Evolutionary conservation across 768 basidiomycete species (phyloP).

Genomic region (Suillus placidus): DNA sequence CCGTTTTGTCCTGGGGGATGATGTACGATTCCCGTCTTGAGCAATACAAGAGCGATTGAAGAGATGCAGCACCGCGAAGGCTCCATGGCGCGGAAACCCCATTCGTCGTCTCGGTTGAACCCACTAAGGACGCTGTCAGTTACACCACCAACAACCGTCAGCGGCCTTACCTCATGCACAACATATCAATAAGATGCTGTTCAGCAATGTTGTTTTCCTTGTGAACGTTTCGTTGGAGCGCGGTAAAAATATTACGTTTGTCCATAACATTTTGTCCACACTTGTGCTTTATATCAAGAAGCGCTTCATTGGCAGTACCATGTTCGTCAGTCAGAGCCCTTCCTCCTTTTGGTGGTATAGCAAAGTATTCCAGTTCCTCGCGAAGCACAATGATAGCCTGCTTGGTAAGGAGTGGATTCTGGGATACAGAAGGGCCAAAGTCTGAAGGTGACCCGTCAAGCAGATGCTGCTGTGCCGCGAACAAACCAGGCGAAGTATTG

Average conservation of each 20-base stretch:
- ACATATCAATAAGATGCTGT: slow-evolving; percentile 99
- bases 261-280: slow-evolving; percentile 89
- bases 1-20: slow-evolving; percentile 52
- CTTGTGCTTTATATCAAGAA: slow-evolving; percentile 81
- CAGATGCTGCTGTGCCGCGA: slow-evolving; percentile 78
- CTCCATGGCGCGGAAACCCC: slow-evolving; percentile 96
- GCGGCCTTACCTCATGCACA: slow-evolving; percentile 89
- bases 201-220: slow-evolving; percentile 99
- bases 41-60: slow-evolving; percentile 93
- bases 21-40: slow-evolving; percentile 96
- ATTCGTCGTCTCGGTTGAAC: slow-evolving; percentile 95
- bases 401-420: slow-evolving; percentile 92
- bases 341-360: slow-evolving; percentile 80
- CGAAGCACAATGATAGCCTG: slow-evolving; percentile 98
- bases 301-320: slow-evolving; percentile 76
- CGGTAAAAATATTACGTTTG: slow-evolving; percentile 93
- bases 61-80: slow-evolving; percentile 97
- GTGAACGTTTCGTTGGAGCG: slow-evolving; percentile 97
- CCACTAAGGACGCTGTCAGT: slow-evolving; percentile 51
- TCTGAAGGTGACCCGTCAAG: slow-evolving; percentile 64
- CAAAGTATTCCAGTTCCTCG: slow-evolving; percentile 98
- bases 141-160: slow-evolving; percentile 10
- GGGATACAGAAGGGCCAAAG: slow-evolving; percentile 64
- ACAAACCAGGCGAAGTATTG: slow-evolving; percentile 67
- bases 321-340: slow-evolving; percentile 68